These are phyloP conservation scores for Cetradonia linearis DNA, from an alignment of 495 filamentous ascomycete species.

Conservation along the genomic window DNA sequence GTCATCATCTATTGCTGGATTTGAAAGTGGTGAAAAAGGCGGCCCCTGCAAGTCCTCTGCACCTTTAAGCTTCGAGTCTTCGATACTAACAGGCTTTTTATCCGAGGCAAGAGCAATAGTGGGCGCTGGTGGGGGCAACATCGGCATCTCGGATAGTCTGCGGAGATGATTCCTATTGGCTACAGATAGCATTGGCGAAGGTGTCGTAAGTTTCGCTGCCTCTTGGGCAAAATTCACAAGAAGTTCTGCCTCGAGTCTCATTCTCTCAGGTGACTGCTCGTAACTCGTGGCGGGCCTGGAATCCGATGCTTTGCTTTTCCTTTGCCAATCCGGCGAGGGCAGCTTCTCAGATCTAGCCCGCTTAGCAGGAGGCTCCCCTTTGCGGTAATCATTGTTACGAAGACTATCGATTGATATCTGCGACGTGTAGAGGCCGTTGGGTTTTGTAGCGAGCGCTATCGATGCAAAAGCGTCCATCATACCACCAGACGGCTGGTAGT, in stretches of 20 bases:
- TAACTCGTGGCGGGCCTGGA: constrained; percentile 39
- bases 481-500: constrained; percentile 6
- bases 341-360: constrained; percentile 49
- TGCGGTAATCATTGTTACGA: constrained; percentile 1
- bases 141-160: not conserved
- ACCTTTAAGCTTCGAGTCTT: not conserved
- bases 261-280: constrained; percentile 33
- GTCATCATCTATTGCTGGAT: constrained; percentile 1
- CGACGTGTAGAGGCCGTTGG: constrained; percentile 22
- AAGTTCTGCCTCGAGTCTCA: constrained; percentile 45
- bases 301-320: constrained; percentile 15
- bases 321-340: constrained; percentile 37
- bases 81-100: not conserved
- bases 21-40: constrained; percentile 3
- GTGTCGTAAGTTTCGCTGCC: constrained; percentile 3
- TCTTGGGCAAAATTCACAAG: constrained; percentile 31
- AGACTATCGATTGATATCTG: constrained; percentile 4
- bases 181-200: constrained; percentile 1
- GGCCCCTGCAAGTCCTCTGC: not conserved
- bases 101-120: not conserved
- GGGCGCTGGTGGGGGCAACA: not conserved
- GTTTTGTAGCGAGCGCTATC: constrained; percentile 44
- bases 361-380: constrained; percentile 42
- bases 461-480: constrained; percentile 47
- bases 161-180: not conserved